A percentile compares a stretch with the other conserved stretches of the same genome.
These are phyloP conservation scores for Microbotryum saponariae DNA, from an alignment of 1,284 basidiomycete genomes.

Conservation along the genomic window DNA sequence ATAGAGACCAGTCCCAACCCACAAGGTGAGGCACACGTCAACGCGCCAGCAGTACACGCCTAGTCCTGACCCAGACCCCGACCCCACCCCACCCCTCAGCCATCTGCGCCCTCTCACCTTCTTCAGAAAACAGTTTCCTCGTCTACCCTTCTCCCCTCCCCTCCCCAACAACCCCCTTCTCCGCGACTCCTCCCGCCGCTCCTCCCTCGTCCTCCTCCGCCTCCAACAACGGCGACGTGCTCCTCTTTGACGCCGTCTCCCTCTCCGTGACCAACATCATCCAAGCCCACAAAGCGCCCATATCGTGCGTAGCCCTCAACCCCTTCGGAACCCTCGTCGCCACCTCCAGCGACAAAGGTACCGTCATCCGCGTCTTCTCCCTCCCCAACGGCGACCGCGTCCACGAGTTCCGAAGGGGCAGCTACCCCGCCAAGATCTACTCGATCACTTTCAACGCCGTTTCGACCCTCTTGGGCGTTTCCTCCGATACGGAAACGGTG, in stretches of 20 bases:
- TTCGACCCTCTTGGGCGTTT: conserved; percentile 75
- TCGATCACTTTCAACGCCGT: conserved; percentile 87
- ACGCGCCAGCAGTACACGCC: neutral
- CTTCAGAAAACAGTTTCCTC: conserved; percentile 90
- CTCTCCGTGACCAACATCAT: conserved; percentile 90
- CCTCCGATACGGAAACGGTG: conserved; percentile 88
- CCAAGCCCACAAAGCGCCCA: conserved; percentile 91
- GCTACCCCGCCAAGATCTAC: conserved; percentile 76
- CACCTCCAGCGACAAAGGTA: conserved; percentile 90
- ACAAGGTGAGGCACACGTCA: conserved; percentile 53
- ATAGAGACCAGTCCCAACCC: conserved; percentile 96
- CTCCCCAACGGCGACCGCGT: conserved; percentile 85
- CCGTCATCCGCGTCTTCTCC: conserved; percentile 90
- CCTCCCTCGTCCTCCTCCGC: conserved; percentile 41
- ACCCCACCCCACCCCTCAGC: conserved; percentile 47
- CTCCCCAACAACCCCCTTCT: conserved; percentile 58
- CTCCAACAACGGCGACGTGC: conserved; percentile 70
- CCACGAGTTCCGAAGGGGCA: conserved; percentile 88
- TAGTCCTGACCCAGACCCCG: neutral
- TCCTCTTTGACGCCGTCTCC: conserved; percentile 85
- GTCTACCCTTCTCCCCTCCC: conserved; percentile 93
- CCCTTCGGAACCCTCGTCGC: conserved; percentile 82
- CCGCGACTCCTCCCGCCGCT: conserved; percentile 47
- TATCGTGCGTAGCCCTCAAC: conserved; percentile 81
- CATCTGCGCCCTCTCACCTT: conserved; percentile 87